Evolutionary conservation across 176 grass and related monocot genomes (phyloP).

Genomic region (Thalia dealbata): DNA sequence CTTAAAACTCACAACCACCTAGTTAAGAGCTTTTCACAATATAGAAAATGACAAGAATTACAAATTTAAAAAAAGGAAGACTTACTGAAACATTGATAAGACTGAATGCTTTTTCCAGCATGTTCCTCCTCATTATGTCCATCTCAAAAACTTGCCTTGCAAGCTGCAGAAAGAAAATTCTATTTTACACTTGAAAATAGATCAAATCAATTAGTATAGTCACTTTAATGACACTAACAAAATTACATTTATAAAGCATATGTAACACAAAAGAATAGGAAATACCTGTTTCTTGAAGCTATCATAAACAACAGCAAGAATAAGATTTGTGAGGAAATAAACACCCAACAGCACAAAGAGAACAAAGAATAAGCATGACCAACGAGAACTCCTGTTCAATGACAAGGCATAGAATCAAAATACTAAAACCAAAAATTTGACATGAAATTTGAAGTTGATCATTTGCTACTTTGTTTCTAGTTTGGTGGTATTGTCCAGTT

Average conservation of each 20-base stretch:
- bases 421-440: background rate
- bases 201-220: background rate
- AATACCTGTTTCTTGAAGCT: slow-evolving; percentile 93
- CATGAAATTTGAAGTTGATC: background rate
- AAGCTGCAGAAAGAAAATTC: slow-evolving; percentile 31
- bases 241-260: slow-evolving; percentile 17
- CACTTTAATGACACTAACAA: background rate
- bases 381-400: slow-evolving; percentile 79
- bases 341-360: slow-evolving; percentile 86
- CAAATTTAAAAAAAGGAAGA: slow-evolving; percentile 22
- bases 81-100: slow-evolving; percentile 71
- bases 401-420: slow-evolving; percentile 1
- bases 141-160: slow-evolving; percentile 75
- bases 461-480: background rate
- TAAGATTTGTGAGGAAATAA: slow-evolving; percentile 97
- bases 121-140: slow-evolving; percentile 62
- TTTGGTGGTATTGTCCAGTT: background rate
- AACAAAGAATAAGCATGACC: slow-evolving; percentile 80
- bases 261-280: background rate
- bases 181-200: background rate
- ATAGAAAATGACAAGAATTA: background rate
- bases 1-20: no score
- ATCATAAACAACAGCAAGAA: slow-evolving; percentile 98
- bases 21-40: no score
- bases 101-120: slow-evolving; percentile 83